Evolutionary conservation across 225 moss, liverwort and hornwort genomes (phyloP).

Genomic region (Bryoerythrophyllum caledonicum): DNA sequence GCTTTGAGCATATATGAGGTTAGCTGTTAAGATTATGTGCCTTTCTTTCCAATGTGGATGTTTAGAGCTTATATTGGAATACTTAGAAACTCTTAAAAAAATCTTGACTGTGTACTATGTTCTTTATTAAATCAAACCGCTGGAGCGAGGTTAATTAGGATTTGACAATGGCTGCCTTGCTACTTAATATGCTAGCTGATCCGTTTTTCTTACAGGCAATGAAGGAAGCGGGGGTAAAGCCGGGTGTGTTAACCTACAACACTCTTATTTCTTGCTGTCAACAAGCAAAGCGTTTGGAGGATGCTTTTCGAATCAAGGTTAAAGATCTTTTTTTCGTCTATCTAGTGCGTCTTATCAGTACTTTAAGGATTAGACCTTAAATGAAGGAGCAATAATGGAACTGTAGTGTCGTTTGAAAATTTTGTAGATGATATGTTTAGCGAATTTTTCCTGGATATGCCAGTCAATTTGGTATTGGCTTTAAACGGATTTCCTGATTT

Average conservation of each 20-base stretch:
- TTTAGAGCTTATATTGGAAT: conserved; percentile 2
- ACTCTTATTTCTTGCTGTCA: conserved; percentile 95
- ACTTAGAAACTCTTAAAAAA: background rate
- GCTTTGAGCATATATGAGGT: conserved; percentile 84
- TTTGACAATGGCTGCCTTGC: conserved; percentile 4
- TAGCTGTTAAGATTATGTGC: conserved; percentile 13
- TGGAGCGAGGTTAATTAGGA: conserved; percentile 6
- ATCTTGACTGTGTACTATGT: background rate
- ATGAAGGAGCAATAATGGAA: conserved; percentile 8
- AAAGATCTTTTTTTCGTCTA: background rate
- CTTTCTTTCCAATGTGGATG: conserved; percentile 5
- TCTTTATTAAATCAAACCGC: background rate
- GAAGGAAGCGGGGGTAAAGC: conserved; percentile 89
- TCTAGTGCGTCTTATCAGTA: conserved; percentile 1
- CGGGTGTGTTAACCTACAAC: conserved; percentile 84
- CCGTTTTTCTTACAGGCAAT: conserved; percentile 56
- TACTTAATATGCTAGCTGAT: conserved; percentile 13
- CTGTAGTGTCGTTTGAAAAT: background rate
- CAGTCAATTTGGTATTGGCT: conserved; percentile 13
- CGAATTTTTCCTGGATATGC: conserved; percentile 13
- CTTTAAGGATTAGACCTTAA: background rate
- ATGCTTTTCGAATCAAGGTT: conserved; percentile 90
- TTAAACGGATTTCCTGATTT: conserved; percentile 12
- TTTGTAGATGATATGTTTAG: conserved; percentile 5
- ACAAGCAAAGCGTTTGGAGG: conserved; percentile 85